phyloP scores from a whole-genome alignment of 2,329 filamentous ascomycete species.

The Pseudogymnoascus verrucosus region DNA sequence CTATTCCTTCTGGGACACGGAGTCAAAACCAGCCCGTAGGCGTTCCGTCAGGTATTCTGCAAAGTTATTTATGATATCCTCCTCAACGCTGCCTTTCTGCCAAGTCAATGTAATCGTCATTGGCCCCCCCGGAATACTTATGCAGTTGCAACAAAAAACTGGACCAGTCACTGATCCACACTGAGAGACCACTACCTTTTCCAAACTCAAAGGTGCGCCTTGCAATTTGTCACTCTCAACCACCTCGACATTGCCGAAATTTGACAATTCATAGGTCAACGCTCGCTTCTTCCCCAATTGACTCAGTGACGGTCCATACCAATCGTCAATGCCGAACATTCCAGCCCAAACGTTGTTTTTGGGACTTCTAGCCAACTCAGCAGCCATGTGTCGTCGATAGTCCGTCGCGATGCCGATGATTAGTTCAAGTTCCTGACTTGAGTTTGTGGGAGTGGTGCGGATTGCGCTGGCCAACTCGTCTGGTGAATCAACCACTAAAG shows the following conservation, averaged over 20 bases:
- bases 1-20: background rate
- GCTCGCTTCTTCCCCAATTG: slow-evolving; percentile 6
- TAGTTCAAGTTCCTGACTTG: background rate
- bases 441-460: background rate
- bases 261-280: slow-evolving; percentile 20
- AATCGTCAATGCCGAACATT: background rate
- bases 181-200: background rate
- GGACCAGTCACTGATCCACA: slow-evolving; percentile 15
- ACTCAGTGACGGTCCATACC: background rate
- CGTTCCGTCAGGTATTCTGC: background rate
- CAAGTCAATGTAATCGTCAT: slow-evolving; percentile 18
- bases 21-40: background rate
- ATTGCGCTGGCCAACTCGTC: background rate
- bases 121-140: slow-evolving; percentile 14
- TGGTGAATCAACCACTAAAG: slow-evolving; percentile 6
- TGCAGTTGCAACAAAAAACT: slow-evolving; percentile 15
- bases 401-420: slow-evolving; percentile 11
- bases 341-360: background rate
- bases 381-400: slow-evolving; percentile 11
- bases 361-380: slow-evolving; percentile 11
- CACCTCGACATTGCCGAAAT: slow-evolving; percentile 17
- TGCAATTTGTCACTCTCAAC: background rate
- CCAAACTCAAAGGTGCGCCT: background rate
- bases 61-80: slow-evolving; percentile 10
- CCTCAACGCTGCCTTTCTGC: slow-evolving; percentile 18